These are phyloP conservation scores for Neoboletus magnificus DNA, from an alignment of 768 basidiomycete genomes.

Conservation along the genomic window DNA sequence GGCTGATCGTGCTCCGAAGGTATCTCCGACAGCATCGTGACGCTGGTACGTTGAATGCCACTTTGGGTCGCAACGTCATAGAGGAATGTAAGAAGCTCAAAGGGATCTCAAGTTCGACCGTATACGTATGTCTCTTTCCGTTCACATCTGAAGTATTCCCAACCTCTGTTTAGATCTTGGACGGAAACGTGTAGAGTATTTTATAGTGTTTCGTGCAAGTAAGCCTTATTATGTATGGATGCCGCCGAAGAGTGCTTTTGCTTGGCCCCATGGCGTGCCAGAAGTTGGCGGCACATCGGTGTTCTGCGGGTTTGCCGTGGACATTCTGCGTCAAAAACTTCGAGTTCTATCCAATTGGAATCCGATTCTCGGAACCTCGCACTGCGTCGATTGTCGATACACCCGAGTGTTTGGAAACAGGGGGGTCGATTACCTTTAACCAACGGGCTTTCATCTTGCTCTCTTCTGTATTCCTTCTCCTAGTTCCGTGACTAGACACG, in stretches of 20 bases:
- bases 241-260: neutral
- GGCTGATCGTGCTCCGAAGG: constrained; percentile 34
- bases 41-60: constrained; percentile 46
- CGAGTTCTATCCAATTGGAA: neutral
- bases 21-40: constrained; percentile 62
- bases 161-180: constrained; percentile 15
- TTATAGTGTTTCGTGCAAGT: neutral
- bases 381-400: neutral
- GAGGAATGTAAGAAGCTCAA: constrained; percentile 67
- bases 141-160: neutral
- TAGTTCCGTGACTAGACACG: neutral
- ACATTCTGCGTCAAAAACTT: neutral
- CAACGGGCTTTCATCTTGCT: neutral
- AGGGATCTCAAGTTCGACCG: constrained; percentile 37
- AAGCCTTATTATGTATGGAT: neutral
- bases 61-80: constrained; percentile 50
- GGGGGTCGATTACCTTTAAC: neutral
- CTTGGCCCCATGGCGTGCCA: neutral
- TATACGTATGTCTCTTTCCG: constrained; percentile 15
- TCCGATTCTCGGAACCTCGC: neutral
- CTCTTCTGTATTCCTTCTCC: neutral
- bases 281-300: neutral
- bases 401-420: neutral
- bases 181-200: constrained; percentile 18
- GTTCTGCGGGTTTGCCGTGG: neutral